phyloP scores from a whole-genome alignment of 208 protist genomes.

The Trypanosomatidae sp. region DNA sequence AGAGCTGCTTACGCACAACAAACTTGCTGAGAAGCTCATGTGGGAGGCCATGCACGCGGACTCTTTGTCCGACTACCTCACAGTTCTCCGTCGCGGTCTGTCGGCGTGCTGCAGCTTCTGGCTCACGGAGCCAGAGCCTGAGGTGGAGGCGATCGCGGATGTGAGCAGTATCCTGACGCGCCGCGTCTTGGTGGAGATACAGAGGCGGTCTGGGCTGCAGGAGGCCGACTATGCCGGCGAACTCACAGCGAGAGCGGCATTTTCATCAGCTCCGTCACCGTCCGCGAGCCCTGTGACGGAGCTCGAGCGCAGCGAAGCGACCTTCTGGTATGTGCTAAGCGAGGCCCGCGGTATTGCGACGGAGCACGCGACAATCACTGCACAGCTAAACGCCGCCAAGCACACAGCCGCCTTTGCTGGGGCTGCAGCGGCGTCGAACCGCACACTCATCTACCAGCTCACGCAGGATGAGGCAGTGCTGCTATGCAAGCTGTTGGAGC shows the following conservation, averaged over 20 bases:
- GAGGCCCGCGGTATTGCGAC: slow-evolving; percentile 34
- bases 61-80: slow-evolving; percentile 40
- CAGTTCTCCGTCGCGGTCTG: slow-evolving; percentile 38
- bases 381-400: slow-evolving; percentile 44
- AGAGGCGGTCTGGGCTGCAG: background rate
- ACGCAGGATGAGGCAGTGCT: slow-evolving; percentile 58
- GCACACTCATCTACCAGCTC: slow-evolving; percentile 64
- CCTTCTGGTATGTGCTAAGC: slow-evolving; percentile 62
- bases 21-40: slow-evolving; percentile 61
- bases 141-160: slow-evolving; percentile 67
- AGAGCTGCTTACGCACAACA: slow-evolving; percentile 66
- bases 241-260: background rate
- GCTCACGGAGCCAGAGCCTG: slow-evolving; percentile 42
- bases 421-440: slow-evolving; percentile 17
- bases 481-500: slow-evolving; percentile 33
- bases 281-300: slow-evolving; percentile 19
- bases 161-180: slow-evolving; percentile 65
- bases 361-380: slow-evolving; percentile 44
- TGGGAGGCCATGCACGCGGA: slow-evolving; percentile 81
- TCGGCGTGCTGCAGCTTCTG: slow-evolving; percentile 60
- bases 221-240: slow-evolving; percentile 1
- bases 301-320: slow-evolving; percentile 47
- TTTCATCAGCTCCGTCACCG: background rate
- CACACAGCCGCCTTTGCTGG: slow-evolving; percentile 16
- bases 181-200: slow-evolving; percentile 38